Evolutionary conservation across 2,329 filamentous ascomycete genomes (phyloP), one percentile per base, ranked within the genome.

Genomic region (Arthrobotrys megalospora): DNA sequence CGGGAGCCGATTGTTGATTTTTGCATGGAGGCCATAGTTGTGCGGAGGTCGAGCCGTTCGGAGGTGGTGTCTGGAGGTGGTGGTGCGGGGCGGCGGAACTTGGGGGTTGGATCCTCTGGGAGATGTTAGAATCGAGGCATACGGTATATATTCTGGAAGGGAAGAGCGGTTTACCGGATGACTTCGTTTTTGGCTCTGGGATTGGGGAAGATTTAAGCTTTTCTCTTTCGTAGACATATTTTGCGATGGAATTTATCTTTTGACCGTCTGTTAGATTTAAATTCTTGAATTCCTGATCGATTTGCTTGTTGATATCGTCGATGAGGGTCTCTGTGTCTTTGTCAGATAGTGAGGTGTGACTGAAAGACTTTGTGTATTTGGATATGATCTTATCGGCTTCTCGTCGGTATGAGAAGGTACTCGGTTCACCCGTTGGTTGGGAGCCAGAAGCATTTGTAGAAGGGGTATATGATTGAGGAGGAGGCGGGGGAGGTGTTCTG

Each of bases 11-110:
- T 28, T 21, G 41, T 12, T 8, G 19, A 8, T 38, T 48, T 53
- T n/a, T 38, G 32, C 71, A 76, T 76, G 3, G 38, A 14, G 1
- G 34, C 21, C 71, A 76, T 76, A 34, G 43, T 41, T 2, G 12
- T 21, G 6, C 53, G 71, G 34, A 76, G 71, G 14, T 68, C 34
- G 7, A 63, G 53, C 10, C 63, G 53, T 43, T 75, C 70, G 21
- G 34, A 14, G 4, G 34, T 45, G 24, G 24, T 28, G 24, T 5
- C 5, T 2, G 50, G 66, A 2, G 24, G 12, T n/a, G 21, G 3
- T 19, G 52, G 36, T 12, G 24, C 52, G 6, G 21, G 34, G 14
- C 6, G 8, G 19, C n/a, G 48, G 12, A 19, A 28, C 47, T 41
- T 52, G 6, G 12, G 16, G 6, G 36, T 10, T 16, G 55, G 36